Base-by-base conservation (phyloP, 345 rosid species). In the Physaria fendleri region DNA sequence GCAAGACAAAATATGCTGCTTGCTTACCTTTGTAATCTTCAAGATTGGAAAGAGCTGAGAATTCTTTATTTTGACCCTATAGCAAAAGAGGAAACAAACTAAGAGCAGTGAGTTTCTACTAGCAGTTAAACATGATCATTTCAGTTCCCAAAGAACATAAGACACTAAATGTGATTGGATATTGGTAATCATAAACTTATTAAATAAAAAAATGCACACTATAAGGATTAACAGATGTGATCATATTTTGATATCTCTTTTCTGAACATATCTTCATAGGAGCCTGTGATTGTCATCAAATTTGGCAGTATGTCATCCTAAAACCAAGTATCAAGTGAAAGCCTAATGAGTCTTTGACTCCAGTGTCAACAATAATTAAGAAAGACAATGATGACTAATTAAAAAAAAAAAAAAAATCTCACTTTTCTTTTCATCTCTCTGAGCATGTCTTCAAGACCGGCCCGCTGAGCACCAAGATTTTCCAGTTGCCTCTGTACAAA, bases 391-490 rank as follows among this genome's bases (percentile, higher is more conserved):
- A 57, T 56, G 46, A 41, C 12, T 25, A 56, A 17, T 42, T 30
- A n/a, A n/a, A n/a, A 59, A 44, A 62, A 45, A 32, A 17, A 6
- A 8, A n/a, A n/a, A n/a, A n/a, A n/a, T n/a, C 39, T 47, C 15
- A 93, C 99, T 84, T 89, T 93, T 80, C 95, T 85, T 78, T 89
- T 89, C 99, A 93, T 93, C 71, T 93, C 99, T 76, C 81, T 93
- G 35, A 89, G 95, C 96, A 93, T 85, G 73, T 93, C 99, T 76
- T 93, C 99, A 66, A 93, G 99, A 56, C 97, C 95, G 6, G 99
- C 99, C 41, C 97, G 81, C 64, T 89, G 97, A 63, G 97, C 88
- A 70, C 99, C 99, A 48, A 93, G 84, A 64, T 77, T 82, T 81
- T 93, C 99, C 85, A 93, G 71, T 71, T 89, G 97, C 77, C 97